A percentile compares a stretch with the other conserved stretches of the same genome.
Evolutionary conservation across 176 grass and related monocot genomes (phyloP).

Genomic region (Bolboschoenus planiculmis): DNA sequence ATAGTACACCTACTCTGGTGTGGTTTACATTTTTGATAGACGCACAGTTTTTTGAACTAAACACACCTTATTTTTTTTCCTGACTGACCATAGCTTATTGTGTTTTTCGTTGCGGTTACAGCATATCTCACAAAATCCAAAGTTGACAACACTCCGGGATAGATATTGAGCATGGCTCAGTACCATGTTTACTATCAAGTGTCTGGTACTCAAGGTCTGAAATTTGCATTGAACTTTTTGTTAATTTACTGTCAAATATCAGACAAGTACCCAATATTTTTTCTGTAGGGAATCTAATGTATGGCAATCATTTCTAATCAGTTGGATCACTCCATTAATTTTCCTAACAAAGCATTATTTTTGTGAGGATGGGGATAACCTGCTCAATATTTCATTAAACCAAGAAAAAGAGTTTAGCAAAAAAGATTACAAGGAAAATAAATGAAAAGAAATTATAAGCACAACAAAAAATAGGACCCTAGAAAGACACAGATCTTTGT

Average conservation of each 20-base stretch:
- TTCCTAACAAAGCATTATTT: neutral
- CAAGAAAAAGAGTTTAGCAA: neutral
- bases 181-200: neutral
- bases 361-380: neutral
- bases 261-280: neutral
- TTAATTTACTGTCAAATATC: neutral
- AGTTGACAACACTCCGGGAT: neutral
- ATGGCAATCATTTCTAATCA: neutral
- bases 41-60: neutral
- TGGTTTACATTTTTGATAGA: neutral
- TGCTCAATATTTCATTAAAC: neutral
- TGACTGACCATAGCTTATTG: neutral
- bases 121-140: neutral
- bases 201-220: neutral
- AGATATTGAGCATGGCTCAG: neutral
- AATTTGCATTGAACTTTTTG: neutral
- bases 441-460: neutral
- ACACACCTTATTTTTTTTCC: neutral
- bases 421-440: neutral
- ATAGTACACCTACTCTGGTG: neutral
- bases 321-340: neutral
- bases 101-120: neutral
- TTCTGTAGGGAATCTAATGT: neutral
- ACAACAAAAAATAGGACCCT: neutral
- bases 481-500: too few relatives aligned